A percentile compares a stretch with the other conserved stretches of the same genome.
phyloP scores from a whole-genome alignment of 192 early-diverging fungal genomes.

The Umbelopsis isabellina region DNA sequence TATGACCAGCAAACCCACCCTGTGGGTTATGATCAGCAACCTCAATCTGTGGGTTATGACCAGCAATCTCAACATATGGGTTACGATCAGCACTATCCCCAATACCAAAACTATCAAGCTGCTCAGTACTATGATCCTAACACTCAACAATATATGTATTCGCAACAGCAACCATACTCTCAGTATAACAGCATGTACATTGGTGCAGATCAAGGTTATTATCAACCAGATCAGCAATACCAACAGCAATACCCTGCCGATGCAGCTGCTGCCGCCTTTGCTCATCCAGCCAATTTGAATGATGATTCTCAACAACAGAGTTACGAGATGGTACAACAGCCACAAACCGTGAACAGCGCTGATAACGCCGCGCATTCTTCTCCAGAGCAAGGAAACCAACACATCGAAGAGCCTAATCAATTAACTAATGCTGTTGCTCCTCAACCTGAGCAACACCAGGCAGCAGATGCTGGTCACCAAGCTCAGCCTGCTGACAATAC shows the following conservation, averaged over 20 bases:
- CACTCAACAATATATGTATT: background rate
- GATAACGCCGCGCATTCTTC: no score
- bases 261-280: background rate
- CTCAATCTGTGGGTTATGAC: no score
- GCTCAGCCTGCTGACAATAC: background rate
- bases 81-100: constrained; percentile 3
- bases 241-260: background rate
- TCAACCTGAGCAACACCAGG: background rate
- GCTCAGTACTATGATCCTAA: constrained; percentile 16
- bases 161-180: background rate
- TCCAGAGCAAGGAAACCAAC: no score
- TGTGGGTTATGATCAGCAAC: background rate
- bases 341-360: no score
- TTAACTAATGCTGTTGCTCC: background rate
- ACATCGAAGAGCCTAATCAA: background rate
- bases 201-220: background rate
- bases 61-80: background rate
- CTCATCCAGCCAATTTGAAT: background rate
- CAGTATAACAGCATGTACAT: constrained; percentile 17
- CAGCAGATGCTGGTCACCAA: background rate
- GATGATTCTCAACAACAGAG: background rate
- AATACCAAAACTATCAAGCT: background rate
- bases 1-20: background rate
- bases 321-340: constrained; percentile 13
- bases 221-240: background rate